Conservation (phyloP, 495 filamentous ascomycete genomes). For the Achaetomiella virescens region DNA sequence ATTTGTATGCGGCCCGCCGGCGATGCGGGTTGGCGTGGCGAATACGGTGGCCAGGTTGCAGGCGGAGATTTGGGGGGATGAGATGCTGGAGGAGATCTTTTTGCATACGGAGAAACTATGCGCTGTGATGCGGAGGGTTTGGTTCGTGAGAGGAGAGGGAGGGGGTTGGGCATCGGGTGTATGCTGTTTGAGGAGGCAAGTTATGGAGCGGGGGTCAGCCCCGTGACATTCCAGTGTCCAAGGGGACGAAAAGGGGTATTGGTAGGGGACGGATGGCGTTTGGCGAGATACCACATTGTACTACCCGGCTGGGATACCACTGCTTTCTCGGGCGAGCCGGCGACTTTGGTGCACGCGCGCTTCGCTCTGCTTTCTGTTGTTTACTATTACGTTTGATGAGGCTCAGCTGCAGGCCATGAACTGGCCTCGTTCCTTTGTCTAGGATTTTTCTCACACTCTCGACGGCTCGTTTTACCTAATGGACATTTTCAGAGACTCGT, state of each 20-base stretch:
- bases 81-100: slow-evolving; percentile 80
- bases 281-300: no score
- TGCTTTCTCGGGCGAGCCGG: background rate
- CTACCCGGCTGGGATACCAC: no score
- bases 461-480: background rate
- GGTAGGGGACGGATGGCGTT: background rate
- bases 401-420: background rate
- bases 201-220: no score
- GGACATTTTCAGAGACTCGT: background rate
- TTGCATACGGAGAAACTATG: slow-evolving; percentile 94
- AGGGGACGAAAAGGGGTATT: background rate
- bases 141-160: background rate
- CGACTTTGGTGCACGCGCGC: background rate
- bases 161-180: background rate
- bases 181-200: no score
- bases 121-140: slow-evolving; percentile 44
- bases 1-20: slow-evolving; percentile 85
- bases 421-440: background rate
- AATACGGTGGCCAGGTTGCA: slow-evolving; percentile 78
- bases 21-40: slow-evolving; percentile 81
- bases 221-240: no score
- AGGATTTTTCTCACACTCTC: background rate
- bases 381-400: background rate
- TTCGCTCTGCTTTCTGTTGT: no score
- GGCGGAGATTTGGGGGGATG: slow-evolving; percentile 69